These are phyloP conservation scores for Eutrema heterophyllum DNA, from an alignment of 345 rosid species.

Conservation along the genomic window DNA sequence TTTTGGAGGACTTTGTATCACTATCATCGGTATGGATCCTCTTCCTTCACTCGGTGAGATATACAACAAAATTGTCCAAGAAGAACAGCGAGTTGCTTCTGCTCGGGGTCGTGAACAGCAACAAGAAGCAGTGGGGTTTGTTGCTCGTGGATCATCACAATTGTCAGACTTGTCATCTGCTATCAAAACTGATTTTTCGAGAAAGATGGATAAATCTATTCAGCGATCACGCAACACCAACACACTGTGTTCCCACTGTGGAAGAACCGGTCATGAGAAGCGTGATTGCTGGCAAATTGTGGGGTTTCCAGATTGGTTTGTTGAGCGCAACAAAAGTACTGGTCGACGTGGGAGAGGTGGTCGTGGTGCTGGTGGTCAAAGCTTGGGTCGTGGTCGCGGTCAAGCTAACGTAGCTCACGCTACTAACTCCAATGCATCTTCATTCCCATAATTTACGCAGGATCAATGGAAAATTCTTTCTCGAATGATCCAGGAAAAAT, in stretches of 20 bases:
- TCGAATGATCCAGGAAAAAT: not conserved
- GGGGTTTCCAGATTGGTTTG: not conserved
- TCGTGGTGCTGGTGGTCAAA: not conserved
- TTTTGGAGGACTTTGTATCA: not conserved
- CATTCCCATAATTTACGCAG: too few species aligned
- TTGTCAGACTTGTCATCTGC: not conserved
- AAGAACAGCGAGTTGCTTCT: not conserved
- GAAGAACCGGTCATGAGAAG: not conserved
- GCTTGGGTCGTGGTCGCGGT: not conserved
- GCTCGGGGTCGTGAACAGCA: not conserved
- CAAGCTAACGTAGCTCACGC: not conserved
- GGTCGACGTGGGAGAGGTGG: slow-evolving; percentile 35
- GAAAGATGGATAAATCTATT: slow-evolving; percentile 3
- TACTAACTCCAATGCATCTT: not conserved
- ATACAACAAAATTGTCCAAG: not conserved
- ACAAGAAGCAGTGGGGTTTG: not conserved
- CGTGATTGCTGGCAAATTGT: not conserved
- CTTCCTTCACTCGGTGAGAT: not conserved
- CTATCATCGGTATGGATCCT: not conserved
- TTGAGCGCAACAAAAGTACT: too few species aligned
- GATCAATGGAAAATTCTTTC: not conserved
- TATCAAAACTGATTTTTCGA: not conserved
- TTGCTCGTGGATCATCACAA: too few species aligned
- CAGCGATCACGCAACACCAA: slow-evolving; percentile 11
- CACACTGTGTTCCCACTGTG: not conserved